phyloP scores from a whole-genome alignment of 768 basidiomycete genomes.

The Tephrocybe sp. region DNA sequence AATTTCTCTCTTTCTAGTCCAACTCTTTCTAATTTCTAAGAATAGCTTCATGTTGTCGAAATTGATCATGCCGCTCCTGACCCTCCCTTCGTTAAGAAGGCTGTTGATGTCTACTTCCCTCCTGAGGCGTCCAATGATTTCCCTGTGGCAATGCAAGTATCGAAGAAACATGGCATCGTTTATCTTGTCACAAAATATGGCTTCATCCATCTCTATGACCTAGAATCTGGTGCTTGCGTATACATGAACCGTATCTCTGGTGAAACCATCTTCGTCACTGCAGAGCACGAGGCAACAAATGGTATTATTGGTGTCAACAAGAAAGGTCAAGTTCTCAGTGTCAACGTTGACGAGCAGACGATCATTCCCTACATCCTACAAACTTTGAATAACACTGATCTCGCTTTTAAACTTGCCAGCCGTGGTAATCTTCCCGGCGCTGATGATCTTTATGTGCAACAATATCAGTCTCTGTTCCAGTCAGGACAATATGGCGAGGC shows the following conservation, averaged over 20 bases:
- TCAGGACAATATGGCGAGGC: slow-evolving; percentile 89
- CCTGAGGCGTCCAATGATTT: slow-evolving; percentile 98
- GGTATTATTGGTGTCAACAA: slow-evolving; percentile 99
- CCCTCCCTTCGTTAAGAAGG: slow-evolving; percentile 93
- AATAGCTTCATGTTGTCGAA: slow-evolving; percentile 94
- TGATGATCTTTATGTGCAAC: slow-evolving; percentile 92
- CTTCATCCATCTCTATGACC: slow-evolving; percentile 98
- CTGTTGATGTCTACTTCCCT: slow-evolving; percentile 98
- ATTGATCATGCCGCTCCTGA: slow-evolving; percentile 94
- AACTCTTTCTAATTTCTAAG: slow-evolving; percentile 3
- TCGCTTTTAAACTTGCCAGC: slow-evolving; percentile 96
- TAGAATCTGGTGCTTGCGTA: slow-evolving; percentile 94
- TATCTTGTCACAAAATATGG: slow-evolving; percentile 99
- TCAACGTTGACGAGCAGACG: slow-evolving; percentile 94
- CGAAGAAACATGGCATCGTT: slow-evolving; percentile 93
- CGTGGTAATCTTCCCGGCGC: slow-evolving; percentile 96
- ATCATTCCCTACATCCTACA: slow-evolving; percentile 93
- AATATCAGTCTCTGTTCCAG: slow-evolving; percentile 90
- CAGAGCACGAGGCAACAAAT: slow-evolving; percentile 89
- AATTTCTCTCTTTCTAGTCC: background rate
- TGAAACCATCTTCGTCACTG: slow-evolving; percentile 98
- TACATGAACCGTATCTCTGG: slow-evolving; percentile 99
- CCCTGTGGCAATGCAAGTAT: slow-evolving; percentile 99
- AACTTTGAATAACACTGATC: slow-evolving; percentile 94
- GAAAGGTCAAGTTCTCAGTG: slow-evolving; percentile 97